Percentiles rank a stretch among this genome's conserved stretches.
Evolutionary conservation across 805 yeast genomes (phyloP).

Genomic region (Yamadazyma akitaensis): DNA sequence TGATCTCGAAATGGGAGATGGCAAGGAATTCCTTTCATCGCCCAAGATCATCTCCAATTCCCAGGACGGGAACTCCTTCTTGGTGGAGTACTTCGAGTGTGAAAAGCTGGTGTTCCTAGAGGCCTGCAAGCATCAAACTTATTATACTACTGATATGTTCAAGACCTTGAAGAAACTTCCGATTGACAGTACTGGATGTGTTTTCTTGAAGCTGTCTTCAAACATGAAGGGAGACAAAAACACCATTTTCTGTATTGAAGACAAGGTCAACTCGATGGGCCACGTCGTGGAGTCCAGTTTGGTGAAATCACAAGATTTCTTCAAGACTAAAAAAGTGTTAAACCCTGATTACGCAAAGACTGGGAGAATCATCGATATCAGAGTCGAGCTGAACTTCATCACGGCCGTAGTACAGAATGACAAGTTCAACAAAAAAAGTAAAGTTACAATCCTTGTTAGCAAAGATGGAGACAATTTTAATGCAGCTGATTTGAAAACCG

Average conservation of each 20-base stretch:
- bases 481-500: slow-evolving; percentile 39
- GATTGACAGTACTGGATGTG: slow-evolving; percentile 25
- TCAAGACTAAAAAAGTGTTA: slow-evolving; percentile 29
- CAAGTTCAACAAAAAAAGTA: slow-evolving; percentile 36
- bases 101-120: slow-evolving; percentile 16
- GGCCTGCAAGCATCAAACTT: slow-evolving; percentile 27
- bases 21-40: neutral
- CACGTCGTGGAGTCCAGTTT: slow-evolving; percentile 36
- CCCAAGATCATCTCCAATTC: slow-evolving; percentile 24
- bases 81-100: slow-evolving; percentile 31
- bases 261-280: slow-evolving; percentile 39
- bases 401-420: slow-evolving; percentile 41
- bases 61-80: slow-evolving; percentile 29
- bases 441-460: slow-evolving; percentile 42
- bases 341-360: slow-evolving; percentile 23
- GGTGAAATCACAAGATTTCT: slow-evolving; percentile 43
- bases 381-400: slow-evolving; percentile 40
- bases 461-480: slow-evolving; percentile 43
- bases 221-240: slow-evolving; percentile 21
- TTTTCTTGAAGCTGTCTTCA: slow-evolving; percentile 27
- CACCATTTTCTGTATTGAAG: slow-evolving; percentile 28
- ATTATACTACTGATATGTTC: slow-evolving; percentile 44
- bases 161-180: slow-evolving; percentile 33
- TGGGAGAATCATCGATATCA: slow-evolving; percentile 31
- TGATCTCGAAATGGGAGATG: slow-evolving; percentile 7